Evolutionary conservation across 257 asterid species (phyloP), one percentile per base, ranked within the genome.

Genomic region (Parsonsia alboflavescens): DNA sequence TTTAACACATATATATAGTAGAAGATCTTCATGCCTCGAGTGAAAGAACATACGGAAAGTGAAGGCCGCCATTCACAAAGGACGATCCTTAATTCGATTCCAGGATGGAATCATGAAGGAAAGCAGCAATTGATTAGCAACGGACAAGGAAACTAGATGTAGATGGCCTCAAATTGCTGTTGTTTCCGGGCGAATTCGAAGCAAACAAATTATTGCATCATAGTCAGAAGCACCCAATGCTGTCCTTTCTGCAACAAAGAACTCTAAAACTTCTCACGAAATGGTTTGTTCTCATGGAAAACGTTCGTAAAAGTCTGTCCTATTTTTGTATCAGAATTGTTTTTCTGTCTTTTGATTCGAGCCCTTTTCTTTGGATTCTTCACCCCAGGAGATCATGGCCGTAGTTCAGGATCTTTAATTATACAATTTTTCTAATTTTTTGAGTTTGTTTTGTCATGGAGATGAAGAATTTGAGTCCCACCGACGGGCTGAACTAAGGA

Each of bases 321-420:
- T 48, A 22, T 45, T 4, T 15, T 6, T 1, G 3, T 2, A 77
- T 62, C 81, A 49, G 85, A 30, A 42, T 50, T 58, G 75, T 49
- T 76, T n/a, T 46, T n/a, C 66, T 56, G 58, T 24, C 45, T 65
- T 73, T 80, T 2, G 68, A 49, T 12, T 66, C 61, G 21, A 53
- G 54, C 76, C 49, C 5, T 45, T 59, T 63, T 53, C 79, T 8
- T 81, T n/a, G 75, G 85, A 77, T 79, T 79, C 70, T 69, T 82
- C 90, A 84, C 73, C 84, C 84, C 64, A 48, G 46, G 50, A 8
- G 24, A 76, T 68, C 2, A 3, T 6, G 61, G 69, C 28, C 26
- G 39, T 72, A 71, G 44, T 44, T 77, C 70, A 39, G 81, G 80
- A 17, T 30, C 69, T 70, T 63, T 49, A 61, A 44, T 39, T 24